phyloP scores from a whole-genome alignment of 2,329 filamentous ascomycete genomes.

The Calcarisporium arbuscula region DNA sequence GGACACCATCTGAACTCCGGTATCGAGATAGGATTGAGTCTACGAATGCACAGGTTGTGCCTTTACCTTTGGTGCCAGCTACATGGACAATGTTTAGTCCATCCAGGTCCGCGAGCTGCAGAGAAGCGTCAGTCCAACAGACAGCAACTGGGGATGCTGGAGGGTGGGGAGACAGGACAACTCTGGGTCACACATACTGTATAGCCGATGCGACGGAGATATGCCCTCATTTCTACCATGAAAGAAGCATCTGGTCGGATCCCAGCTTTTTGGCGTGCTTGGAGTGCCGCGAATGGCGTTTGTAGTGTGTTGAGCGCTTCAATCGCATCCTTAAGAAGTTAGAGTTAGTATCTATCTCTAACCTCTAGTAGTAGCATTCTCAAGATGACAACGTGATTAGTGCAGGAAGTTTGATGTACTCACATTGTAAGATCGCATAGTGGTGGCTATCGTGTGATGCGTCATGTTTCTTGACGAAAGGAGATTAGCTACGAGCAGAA shows the following conservation, averaged over 20 bases:
- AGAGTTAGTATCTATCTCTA: background rate
- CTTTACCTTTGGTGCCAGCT: slow-evolving; percentile 72
- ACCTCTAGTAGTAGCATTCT: background rate
- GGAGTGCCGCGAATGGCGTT: slow-evolving; percentile 74
- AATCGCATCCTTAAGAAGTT: slow-evolving; percentile 70
- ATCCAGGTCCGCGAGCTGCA: slow-evolving; percentile 42
- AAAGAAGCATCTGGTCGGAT: slow-evolving; percentile 61
- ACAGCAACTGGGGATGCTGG: slow-evolving; percentile 1
- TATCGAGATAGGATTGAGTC: slow-evolving; percentile 55
- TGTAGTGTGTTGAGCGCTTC: slow-evolving; percentile 83
- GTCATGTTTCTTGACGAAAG: slow-evolving; percentile 10
- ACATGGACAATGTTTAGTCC: slow-evolving; percentile 64
- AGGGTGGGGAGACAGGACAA: slow-evolving; percentile 1
- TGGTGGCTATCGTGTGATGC: slow-evolving; percentile 21
- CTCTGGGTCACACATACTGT: slow-evolving; percentile 32
- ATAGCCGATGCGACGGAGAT: slow-evolving; percentile 73
- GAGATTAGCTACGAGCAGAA: slow-evolving; percentile 15
- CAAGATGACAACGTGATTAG: background rate
- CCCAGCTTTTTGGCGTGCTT: slow-evolving; percentile 71
- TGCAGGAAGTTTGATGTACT: slow-evolving; percentile 6
- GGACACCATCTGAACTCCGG: slow-evolving; percentile 21
- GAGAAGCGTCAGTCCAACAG: background rate
- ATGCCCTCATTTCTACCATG: slow-evolving; percentile 73
- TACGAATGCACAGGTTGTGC: slow-evolving; percentile 63
- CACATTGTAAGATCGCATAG: slow-evolving; percentile 28